Percentiles rank a stretch among this genome's conserved stretches.
Conservation (phyloP, 768 basidiomycete genomes). For the Fomitopsis serialis region DNA sequence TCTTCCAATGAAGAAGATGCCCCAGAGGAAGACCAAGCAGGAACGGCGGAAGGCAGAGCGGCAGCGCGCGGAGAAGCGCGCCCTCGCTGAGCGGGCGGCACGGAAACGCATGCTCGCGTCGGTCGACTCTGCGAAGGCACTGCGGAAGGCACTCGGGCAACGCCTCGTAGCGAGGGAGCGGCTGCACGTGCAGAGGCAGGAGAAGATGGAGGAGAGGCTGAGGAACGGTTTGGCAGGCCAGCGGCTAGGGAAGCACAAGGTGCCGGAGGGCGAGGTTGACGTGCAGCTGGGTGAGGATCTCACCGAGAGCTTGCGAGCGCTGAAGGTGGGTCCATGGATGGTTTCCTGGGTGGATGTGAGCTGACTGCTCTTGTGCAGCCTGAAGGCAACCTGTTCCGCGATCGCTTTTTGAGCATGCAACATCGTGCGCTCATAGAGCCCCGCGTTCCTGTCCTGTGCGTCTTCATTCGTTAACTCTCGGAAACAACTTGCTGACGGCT, state of each 20-base stretch:
- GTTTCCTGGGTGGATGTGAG: neutral
- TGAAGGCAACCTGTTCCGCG: slow-evolving; percentile 90
- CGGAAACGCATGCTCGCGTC: slow-evolving; percentile 57
- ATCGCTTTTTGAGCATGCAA: slow-evolving; percentile 83
- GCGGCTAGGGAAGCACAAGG: slow-evolving; percentile 74
- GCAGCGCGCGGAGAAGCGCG: slow-evolving; percentile 62
- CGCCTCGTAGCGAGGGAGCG: slow-evolving; percentile 34
- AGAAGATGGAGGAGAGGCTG: slow-evolving; percentile 42
- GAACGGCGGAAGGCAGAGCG: slow-evolving; percentile 67
- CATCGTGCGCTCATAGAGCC: slow-evolving; percentile 86
- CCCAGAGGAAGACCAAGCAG: slow-evolving; percentile 52
- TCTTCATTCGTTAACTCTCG: slow-evolving; percentile 9
- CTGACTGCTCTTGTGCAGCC: slow-evolving; percentile 43
- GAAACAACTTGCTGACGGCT: neutral
- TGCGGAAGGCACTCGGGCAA: slow-evolving; percentile 42
- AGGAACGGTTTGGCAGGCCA: slow-evolving; percentile 66
- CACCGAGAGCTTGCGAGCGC: slow-evolving; percentile 71
- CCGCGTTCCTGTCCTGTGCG: slow-evolving; percentile 71
- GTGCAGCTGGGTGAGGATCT: slow-evolving; percentile 92
- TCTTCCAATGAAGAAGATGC: slow-evolving; percentile 33
- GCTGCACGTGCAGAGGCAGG: slow-evolving; percentile 33
- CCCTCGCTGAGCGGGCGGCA: slow-evolving; percentile 51
- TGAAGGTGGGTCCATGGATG: slow-evolving; percentile 57
- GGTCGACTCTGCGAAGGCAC: slow-evolving; percentile 47
- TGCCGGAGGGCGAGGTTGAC: slow-evolving; percentile 62